Base-by-base conservation (phyloP, 1,139 yeast species). In the Suhomyces guaymorum region DNA sequence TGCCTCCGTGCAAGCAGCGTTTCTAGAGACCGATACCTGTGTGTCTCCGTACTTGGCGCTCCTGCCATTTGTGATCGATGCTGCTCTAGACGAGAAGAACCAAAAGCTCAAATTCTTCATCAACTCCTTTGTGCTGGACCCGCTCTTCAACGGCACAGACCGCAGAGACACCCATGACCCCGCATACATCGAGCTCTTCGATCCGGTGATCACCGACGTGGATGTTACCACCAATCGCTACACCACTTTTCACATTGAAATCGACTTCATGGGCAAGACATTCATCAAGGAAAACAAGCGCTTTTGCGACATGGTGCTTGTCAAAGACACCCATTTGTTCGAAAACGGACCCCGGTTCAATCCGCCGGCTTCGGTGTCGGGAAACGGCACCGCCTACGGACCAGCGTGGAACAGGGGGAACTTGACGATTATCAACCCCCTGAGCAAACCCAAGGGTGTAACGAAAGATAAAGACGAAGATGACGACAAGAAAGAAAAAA, bases 191-290 rank as follows among this genome's bases (percentile, higher is more conserved):
- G 32, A 35, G 18, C 32, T 39, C 23, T 27, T 25, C 27, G 16
- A 40, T 6, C 46, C 43, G 10, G 46, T 61, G 5, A 59, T 70
- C 11, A 49, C 50, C 11, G 81, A 76, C 44, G 73, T 73, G 16
- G 66, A 76, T 46, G 13, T 38, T 3, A 54, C 66, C 4, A 70
- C 80, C 2, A 73, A 75, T 48, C 59, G 54, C 39, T 75, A 51
- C 48, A 70, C 81, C 5, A 73, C 80, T 1, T 52, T 76, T 24
- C 75, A 71, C 35, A 67, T 73, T n/a, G 60, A 63, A 24, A 51
- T 70, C 15, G 61, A 61, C 34, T 75, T 70, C 47, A 61, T 65
- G 58, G 81, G 78, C 3, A 61, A 62, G 24, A 51, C 57, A 16
- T 53, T 74, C 10, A 48, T 61, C 15, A 61, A 63, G 37, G 68